A percentile compares a stretch with the other conserved stretches of the same genome.
Conservation (phyloP, 2,329 filamentous ascomycete species). For the Beauveria brongniartii region DNA sequence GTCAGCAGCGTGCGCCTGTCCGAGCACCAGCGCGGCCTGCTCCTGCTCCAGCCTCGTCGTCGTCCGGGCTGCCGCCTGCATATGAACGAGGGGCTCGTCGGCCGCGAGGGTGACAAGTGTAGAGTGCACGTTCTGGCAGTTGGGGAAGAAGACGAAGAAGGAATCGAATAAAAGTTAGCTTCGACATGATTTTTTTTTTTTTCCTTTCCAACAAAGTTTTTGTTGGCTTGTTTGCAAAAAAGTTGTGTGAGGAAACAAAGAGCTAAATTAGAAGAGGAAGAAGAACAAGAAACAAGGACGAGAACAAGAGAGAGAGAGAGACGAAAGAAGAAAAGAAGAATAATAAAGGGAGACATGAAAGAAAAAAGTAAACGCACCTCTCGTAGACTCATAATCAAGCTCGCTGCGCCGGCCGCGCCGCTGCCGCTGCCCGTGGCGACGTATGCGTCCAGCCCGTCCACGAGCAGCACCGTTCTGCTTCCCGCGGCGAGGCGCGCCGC, state of each 20-base stretch:
- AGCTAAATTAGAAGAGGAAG: neutral
- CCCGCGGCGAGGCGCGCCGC: slow-evolving; percentile 18
- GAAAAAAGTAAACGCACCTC: slow-evolving; percentile 44
- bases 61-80: slow-evolving; percentile 40
- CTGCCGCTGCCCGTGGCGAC: slow-evolving; percentile 45
- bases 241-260: no score
- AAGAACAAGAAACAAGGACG: neutral
- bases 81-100: slow-evolving; percentile 54
- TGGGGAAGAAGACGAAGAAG: neutral
- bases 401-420: slow-evolving; percentile 39
- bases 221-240: no score
- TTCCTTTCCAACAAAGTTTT: no score
- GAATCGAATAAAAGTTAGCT: no score
- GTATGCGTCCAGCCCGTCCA: slow-evolving; percentile 59
- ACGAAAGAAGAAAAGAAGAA: neutral
- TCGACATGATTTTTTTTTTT: no score
- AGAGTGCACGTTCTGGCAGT: slow-evolving; percentile 49
- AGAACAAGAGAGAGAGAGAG: neutral
- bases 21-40: slow-evolving; percentile 62
- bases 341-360: neutral
- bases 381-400: slow-evolving; percentile 50
- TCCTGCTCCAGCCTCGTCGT: slow-evolving; percentile 59
- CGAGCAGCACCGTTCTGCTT: slow-evolving; percentile 44
- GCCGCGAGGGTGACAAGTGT: slow-evolving; percentile 62
- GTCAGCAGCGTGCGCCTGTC: slow-evolving; percentile 67